Conservation (phyloP, 345 rosid genomes). For the Lepidium sativum region DNA sequence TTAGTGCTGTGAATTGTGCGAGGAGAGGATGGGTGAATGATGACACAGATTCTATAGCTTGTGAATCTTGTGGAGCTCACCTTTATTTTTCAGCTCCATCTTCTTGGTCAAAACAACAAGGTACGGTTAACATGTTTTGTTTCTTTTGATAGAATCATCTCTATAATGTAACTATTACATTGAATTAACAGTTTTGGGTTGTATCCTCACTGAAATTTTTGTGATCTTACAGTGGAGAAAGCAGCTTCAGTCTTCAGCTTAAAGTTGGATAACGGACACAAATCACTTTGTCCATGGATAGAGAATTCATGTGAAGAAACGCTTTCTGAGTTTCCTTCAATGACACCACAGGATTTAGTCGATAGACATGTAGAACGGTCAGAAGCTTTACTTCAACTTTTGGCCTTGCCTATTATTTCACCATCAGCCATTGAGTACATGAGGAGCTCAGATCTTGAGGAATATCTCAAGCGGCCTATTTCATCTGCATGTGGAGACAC, state of each 20-base stretch:
- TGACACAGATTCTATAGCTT: constrained; percentile 66
- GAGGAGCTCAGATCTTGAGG: constrained; percentile 64
- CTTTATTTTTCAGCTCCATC: constrained; percentile 72
- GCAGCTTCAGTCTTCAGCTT: constrained; percentile 83
- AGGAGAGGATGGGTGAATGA: constrained; percentile 91
- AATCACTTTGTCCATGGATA: constrained; percentile 72
- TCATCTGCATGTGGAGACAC: constrained; percentile 28
- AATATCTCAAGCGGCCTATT: constrained; percentile 49
- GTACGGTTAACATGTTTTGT: constrained; percentile 26
- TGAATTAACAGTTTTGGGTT: neutral
- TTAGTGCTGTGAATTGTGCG: constrained; percentile 88
- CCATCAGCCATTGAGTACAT: constrained; percentile 59
- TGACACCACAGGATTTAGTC: constrained; percentile 52
- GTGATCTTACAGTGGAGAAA: constrained; percentile 61
- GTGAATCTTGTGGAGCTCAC: constrained; percentile 90
- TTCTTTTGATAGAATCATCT: neutral
- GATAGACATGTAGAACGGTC: constrained; percentile 55
- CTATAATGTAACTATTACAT: neutral
- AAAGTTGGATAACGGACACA: constrained; percentile 83
- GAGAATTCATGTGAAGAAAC: constrained; percentile 77
- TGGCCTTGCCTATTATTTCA: constrained; percentile 65
- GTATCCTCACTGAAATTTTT: constrained; percentile 9
- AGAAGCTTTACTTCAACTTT: constrained; percentile 44
- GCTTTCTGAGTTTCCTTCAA: constrained; percentile 80
- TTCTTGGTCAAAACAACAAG: constrained; percentile 86